These are phyloP conservation scores for Plantago ovata DNA, from an alignment of 257 asterid genomes.

Conservation along the genomic window DNA sequence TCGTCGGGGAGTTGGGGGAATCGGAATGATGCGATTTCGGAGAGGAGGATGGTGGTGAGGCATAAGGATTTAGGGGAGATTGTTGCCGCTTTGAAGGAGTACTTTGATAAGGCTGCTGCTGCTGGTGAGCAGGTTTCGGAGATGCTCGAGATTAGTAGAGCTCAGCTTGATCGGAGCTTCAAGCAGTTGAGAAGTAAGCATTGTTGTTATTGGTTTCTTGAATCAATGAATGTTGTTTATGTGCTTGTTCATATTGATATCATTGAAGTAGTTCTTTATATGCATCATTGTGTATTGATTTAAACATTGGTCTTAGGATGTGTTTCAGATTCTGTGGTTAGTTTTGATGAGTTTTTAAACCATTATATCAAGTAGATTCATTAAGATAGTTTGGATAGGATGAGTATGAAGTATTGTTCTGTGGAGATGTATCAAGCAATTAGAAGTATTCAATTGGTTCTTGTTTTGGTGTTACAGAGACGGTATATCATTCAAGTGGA, in stretches of 20 bases:
- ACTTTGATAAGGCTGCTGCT: constrained; percentile 82
- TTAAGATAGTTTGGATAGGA: no score
- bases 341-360: no score
- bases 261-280: no score
- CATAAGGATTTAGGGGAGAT: constrained; percentile 88
- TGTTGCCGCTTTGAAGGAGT: constrained; percentile 74
- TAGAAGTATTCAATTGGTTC: constrained; percentile 1
- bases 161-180: constrained; percentile 87
- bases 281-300: not conserved
- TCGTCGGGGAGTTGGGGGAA: constrained; percentile 82
- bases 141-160: constrained; percentile 89
- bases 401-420: no score
- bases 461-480: constrained; percentile 49
- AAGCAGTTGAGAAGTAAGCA: constrained; percentile 79
- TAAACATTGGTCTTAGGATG: not conserved
- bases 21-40: constrained; percentile 43
- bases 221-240: not conserved
- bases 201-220: constrained; percentile 1
- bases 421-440: no score
- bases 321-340: not conserved
- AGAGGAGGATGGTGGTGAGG: constrained; percentile 72
- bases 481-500: constrained; percentile 96
- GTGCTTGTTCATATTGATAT: no score
- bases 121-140: constrained; percentile 90
- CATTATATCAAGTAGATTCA: no score